These are phyloP conservation scores for Conringia planisiliqua DNA, from an alignment of 345 rosid species.

Conservation along the genomic window DNA sequence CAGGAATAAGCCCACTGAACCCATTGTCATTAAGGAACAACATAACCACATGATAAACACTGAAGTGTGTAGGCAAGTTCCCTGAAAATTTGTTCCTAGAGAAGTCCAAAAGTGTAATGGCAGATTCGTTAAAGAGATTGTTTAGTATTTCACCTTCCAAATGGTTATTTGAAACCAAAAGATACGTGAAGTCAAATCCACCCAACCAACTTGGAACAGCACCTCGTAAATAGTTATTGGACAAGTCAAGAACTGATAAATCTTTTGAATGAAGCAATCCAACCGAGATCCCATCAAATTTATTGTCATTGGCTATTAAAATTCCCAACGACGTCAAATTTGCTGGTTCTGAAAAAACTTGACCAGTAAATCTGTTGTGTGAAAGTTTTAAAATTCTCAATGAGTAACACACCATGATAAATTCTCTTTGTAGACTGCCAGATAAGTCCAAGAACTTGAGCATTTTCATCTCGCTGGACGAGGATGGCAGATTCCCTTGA, in stretches of 20 bases:
- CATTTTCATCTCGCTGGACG: neutral
- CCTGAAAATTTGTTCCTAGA: slow-evolving; percentile 12
- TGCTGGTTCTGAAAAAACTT: neutral
- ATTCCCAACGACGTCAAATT: accelerated
- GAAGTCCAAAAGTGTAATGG: neutral
- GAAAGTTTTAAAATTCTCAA: neutral
- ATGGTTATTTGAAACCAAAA: neutral
- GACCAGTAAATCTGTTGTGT: neutral
- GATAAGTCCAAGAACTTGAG: neutral
- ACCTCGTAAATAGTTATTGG: neutral
- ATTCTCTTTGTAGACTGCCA: neutral
- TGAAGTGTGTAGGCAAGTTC: neutral
- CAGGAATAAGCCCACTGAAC: neutral
- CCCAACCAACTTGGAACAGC: neutral
- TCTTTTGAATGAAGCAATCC: neutral
- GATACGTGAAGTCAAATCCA: neutral
- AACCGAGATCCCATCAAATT: neutral
- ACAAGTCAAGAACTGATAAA: neutral
- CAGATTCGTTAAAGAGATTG: neutral
- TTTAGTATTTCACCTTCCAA: neutral
- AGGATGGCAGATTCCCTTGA: neutral
- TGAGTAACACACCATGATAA: neutral
- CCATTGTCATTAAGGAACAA: neutral
- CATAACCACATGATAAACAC: accelerated
- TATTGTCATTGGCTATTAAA: neutral